Base-by-base conservation (phyloP, 768 basidiomycete genomes). In the Russula earlei region DNA sequence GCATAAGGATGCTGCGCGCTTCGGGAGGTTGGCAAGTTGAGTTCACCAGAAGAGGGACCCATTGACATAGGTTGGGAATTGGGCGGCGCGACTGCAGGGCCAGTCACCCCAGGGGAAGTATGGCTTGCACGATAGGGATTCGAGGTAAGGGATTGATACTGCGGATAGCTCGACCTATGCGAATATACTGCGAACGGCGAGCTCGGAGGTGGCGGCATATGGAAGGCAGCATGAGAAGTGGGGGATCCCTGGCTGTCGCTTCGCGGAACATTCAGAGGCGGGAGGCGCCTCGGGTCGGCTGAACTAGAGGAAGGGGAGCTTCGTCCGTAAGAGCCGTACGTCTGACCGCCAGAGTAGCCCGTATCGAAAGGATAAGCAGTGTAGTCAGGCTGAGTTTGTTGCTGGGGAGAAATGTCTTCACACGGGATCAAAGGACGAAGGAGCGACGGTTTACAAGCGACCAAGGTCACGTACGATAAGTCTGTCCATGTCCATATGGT, bases 1-100 rank as follows among this genome's bases (percentile, higher is more conserved):
- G 82, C 73, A 60, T 81, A 84, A 24, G 77, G 75, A n/a, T 76
- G 45, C 24, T 14, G 72, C n/a, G 75, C 74, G 66, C 37, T 29
- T 38, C 68, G 64, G 11, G 64, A 59, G 12, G n/a, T 42, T 20
- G 63, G 57, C 22, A 55, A 33, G 33, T 54, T 64, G 44, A 65
- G 66, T 27, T 63, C 69, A 31, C 63, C 68, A 11, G 74, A 68
- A 7, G 68, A 60, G 44, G 72, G 74, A 50, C 71, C 66, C 44
- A 65, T 54, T 31, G 40, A 12, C 33, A 53, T 29, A 22, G 51
- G 12, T 9, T 67, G 22, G 34, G 53, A 17, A 40, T 20, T 37
- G 38, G 66, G 54, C 43, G 58, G 59, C 2, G 62, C 48, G 19
- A 53, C 49, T 31, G 54, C 45, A 2, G 64, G 22, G 4, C 61